Conservation (phyloP, 176 grass and related monocot species). For the Oryza nivara region DNA sequence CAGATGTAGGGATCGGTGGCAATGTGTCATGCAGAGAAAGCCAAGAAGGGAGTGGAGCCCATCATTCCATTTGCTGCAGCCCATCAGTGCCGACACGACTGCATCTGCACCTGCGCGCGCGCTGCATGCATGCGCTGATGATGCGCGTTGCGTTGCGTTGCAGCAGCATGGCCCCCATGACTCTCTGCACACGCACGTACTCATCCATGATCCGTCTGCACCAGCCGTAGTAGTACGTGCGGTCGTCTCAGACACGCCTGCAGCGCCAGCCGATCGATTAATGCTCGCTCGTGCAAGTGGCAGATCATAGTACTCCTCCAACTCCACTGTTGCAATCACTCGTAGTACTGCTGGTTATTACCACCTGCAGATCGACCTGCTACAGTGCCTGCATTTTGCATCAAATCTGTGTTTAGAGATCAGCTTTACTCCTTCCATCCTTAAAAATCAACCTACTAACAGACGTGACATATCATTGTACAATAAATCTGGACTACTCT, state of each 20-base stretch:
- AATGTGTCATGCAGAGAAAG: conserved; percentile 24
- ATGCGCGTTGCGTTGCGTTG: not conserved
- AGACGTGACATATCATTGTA: too few relatives aligned
- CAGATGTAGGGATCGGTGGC: too few relatives aligned
- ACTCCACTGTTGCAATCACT: too few relatives aligned
- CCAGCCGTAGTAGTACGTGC: not conserved
- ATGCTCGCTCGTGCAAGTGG: conserved; percentile 10
- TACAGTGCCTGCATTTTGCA: too few relatives aligned
- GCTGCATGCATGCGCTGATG: conserved; percentile 13
- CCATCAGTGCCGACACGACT: conserved; percentile 33
- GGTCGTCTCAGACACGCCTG: not conserved
- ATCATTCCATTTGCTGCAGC: conserved; percentile 60
- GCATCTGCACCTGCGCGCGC: conserved; percentile 3
- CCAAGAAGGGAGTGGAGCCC: conserved; percentile 45
- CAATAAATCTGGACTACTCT: too few relatives aligned
- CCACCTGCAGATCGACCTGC: too few relatives aligned
- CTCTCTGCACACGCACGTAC: conserved; percentile 16
- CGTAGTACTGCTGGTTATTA: too few relatives aligned
- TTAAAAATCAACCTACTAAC: too few relatives aligned
- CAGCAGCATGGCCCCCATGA: not conserved
- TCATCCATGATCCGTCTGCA: too few relatives aligned
- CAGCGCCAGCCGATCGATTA: not conserved
- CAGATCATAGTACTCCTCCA: not conserved
- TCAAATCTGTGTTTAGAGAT: too few relatives aligned
- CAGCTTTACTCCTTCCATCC: too few relatives aligned